Evolutionary conservation across 176 grass and related monocot genomes (phyloP).

Genomic region (Juncus inflexus): DNA sequence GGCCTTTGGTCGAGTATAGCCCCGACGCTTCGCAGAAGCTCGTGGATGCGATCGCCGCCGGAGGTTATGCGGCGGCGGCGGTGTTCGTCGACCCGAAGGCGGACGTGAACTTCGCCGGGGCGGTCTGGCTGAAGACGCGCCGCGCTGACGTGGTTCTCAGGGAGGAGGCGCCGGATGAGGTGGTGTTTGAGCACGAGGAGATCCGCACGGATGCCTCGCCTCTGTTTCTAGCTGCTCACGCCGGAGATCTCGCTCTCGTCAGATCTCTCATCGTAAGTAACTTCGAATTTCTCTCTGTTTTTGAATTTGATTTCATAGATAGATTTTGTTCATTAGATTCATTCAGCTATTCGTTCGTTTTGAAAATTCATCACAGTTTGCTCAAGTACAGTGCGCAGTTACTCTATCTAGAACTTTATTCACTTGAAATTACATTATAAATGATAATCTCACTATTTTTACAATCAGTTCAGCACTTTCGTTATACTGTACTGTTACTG

Average conservation of each 20-base stretch:
- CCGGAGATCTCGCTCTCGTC: slow-evolving; percentile 74
- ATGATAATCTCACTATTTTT: neutral
- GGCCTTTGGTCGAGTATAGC: slow-evolving; percentile 53
- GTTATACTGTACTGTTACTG: neutral
- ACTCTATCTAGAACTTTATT: neutral
- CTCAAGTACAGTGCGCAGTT: neutral
- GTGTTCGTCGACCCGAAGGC: slow-evolving; percentile 54
- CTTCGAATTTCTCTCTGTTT: neutral
- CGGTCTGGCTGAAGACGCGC: slow-evolving; percentile 61
- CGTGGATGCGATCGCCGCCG: slow-evolving; percentile 56
- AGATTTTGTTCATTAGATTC: too few species aligned
- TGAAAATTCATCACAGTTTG: neutral
- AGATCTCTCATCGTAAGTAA: slow-evolving; percentile 66
- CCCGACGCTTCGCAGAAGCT: slow-evolving; percentile 60
- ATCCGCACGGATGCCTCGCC: slow-evolving; percentile 87
- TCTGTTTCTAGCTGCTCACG: slow-evolving; percentile 93
- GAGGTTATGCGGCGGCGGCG: slow-evolving; percentile 14
- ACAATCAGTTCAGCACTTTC: neutral
- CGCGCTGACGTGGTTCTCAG: slow-evolving; percentile 51
- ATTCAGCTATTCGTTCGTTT: slow-evolving; percentile 13
- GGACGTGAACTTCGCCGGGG: slow-evolving; percentile 90
- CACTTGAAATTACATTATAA: neutral
- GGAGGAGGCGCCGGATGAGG: slow-evolving; percentile 65
- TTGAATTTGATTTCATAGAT: neutral
- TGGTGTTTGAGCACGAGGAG: slow-evolving; percentile 52